phyloP scores from a whole-genome alignment of 2,329 filamentous ascomycete species.

The Elsinoe australis region DNA sequence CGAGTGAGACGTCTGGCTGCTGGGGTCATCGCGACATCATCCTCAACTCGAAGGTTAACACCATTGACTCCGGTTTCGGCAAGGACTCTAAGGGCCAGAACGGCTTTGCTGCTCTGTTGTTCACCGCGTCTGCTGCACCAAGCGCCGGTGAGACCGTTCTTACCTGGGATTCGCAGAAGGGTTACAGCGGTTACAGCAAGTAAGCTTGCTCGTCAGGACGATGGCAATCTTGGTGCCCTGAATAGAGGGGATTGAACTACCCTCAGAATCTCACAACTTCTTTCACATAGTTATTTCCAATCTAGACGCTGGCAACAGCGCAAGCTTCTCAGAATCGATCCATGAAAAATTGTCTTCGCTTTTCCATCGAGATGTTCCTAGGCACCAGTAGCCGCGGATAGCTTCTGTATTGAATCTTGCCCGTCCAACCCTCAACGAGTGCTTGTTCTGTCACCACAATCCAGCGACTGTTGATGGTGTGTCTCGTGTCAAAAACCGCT shows the following conservation, averaged over 20 bases:
- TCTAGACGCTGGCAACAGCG: conserved; percentile 7
- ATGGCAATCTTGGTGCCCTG: conserved; percentile 7
- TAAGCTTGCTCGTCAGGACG: conserved; percentile 5
- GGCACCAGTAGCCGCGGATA: conserved; percentile 3
- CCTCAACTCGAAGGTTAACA: conserved; percentile 2
- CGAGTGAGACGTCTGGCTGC: conserved; percentile 3
- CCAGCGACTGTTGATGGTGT: conserved; percentile 3
- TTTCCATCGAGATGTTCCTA: conserved; percentile 6
- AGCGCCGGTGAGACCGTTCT: neutral
- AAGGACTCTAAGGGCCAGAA: conserved; percentile 1
- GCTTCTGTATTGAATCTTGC: conserved; percentile 1
- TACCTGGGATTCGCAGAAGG: neutral
- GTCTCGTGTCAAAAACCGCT: conserved; percentile 1
- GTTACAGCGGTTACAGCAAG: conserved; percentile 6
- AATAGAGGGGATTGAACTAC: conserved; percentile 2
- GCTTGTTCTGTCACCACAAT: conserved; percentile 2
- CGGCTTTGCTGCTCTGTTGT: conserved; percentile 4
- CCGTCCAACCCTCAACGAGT: conserved; percentile 4
- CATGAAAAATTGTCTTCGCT: conserved; percentile 1
- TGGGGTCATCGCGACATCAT: conserved; percentile 13
- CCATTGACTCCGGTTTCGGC: conserved; percentile 3
- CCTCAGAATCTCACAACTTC: neutral
- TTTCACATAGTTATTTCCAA: conserved; percentile 3
- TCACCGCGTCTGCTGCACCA: neutral
- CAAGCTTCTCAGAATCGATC: conserved; percentile 4